phyloP scores from a whole-genome alignment of 1,284 basidiomycete genomes.

The Lignosus rhinocerotis region DNA sequence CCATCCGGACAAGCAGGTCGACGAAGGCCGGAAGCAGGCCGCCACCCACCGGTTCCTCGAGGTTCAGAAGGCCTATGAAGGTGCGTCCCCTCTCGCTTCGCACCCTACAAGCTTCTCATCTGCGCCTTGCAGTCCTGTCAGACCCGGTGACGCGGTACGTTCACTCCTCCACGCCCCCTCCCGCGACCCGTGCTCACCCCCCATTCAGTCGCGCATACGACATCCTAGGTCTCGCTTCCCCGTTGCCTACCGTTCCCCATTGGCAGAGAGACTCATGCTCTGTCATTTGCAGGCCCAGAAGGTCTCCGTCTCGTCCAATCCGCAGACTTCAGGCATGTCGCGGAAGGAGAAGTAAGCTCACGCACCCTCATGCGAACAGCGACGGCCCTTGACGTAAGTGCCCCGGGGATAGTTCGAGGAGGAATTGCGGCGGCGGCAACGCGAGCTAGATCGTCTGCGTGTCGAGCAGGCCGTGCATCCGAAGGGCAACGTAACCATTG shows the following conservation, averaged over 20 bases:
- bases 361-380: neutral
- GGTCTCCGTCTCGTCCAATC: conserved; percentile 22
- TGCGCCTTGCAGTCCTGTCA: conserved; percentile 56
- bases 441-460: conserved; percentile 26
- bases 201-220: conserved; percentile 64
- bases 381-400: conserved; percentile 15
- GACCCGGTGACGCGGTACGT: conserved; percentile 71
- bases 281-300: conserved; percentile 25
- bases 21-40: conserved; percentile 53
- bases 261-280: conserved; percentile 6
- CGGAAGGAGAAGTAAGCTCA: conserved; percentile 23
- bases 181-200: conserved; percentile 20
- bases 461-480: conserved; percentile 29
- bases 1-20: conserved; percentile 83
- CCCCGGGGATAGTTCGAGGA: conserved; percentile 22
- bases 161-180: neutral
- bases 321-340: conserved; percentile 23
- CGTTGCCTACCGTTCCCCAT: neutral
- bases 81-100: conserved; percentile 37
- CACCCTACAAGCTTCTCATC: neutral
- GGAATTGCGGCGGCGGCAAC: conserved; percentile 41
- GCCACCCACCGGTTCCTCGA: conserved; percentile 71
- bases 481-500: conserved; percentile 34
- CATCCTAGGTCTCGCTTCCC: conserved; percentile 51
- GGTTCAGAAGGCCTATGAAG: conserved; percentile 79